Evolutionary conservation across 2,329 filamentous ascomycete species (phyloP), one percentile per base, ranked within the genome.

Genomic region (Westerdykella sp.): DNA sequence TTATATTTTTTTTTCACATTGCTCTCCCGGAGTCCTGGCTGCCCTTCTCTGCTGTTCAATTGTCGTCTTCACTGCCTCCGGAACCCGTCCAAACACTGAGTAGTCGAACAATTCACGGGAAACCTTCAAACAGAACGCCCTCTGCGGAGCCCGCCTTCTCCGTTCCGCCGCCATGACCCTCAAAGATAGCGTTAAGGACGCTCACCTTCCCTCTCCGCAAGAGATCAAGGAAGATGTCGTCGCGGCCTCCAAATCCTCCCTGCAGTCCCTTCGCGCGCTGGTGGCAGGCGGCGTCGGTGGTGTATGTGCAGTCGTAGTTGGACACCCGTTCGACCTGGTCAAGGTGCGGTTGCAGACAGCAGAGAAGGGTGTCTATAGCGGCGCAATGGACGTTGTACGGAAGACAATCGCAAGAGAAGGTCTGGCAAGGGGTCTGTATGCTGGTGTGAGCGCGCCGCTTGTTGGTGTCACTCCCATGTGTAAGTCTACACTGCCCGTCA

Each of bases 391-490:
- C 70, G 91, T 96, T 1, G 89, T 97, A 50, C 77, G 79, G 68
- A 95, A 85, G 74, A 91, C 87, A 30, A 72, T 98, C 47, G 90
- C 90, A 22, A 79, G 85, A 48, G 91, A 97, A 69, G 93, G 93
- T 1, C 67, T 95, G 54, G 70, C 72, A 4, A 73, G 77, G 56
- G 93, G 93, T 7, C 69, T 98, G 49, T 98, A 98, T 69, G 93
- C 93, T n/a, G 93, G 93, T 67, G 91, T 98, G 37, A 93, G 86
- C 56, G 93, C 93, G 58, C 93, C 93, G 36, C 73, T 98, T 49
- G 86, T 96, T 9, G 93, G 93, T 42, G 93, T 98, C 13, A 98
- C 93, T 48, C 93, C 93, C 43, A 98, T 98, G 93, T 98, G 90
- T 96, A 79, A 71, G 90, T 80, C 32, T 15, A 14, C 41, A 25